Percentiles rank a stretch among this genome's conserved stretches.
These are phyloP conservation scores for Cichorium intybus DNA, from an alignment of 140 eudicot genomes.

Conservation along the genomic window DNA sequence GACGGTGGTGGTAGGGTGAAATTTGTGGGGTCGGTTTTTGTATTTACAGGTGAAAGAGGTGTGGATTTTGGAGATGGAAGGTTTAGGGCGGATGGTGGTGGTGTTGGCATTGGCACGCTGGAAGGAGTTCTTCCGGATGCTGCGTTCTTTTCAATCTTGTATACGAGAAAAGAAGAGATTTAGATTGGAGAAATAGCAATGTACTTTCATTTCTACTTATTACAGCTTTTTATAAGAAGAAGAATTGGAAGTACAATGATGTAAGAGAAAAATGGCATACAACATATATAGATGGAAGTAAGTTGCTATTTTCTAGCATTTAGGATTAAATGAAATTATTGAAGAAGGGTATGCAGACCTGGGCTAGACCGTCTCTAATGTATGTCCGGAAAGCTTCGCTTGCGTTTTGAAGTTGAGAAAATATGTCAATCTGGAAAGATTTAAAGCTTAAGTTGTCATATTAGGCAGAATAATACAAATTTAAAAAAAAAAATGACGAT, in stretches of 20 bases:
- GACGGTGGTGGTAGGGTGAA: conserved; percentile 92
- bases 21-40: conserved; percentile 66
- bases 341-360: no score
- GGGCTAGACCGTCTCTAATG: conserved; percentile 96
- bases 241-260: no score
- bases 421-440: conserved; percentile 77
- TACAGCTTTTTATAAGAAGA: conserved; percentile 33
- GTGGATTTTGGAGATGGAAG: conserved; percentile 79
- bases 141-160: conserved; percentile 98
- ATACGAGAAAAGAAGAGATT: conserved; percentile 8
- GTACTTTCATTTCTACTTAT: no score
- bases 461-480: no score
- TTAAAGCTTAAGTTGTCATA: no score
- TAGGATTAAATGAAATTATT: no score
- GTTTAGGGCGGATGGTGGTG: conserved; percentile 80
- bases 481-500: not conserved
- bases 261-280: no score
- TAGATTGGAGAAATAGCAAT: not conserved
- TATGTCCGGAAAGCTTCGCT: conserved; percentile 98
- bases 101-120: conserved; percentile 89
- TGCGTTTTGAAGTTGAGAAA: conserved; percentile 95
- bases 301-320: no score
- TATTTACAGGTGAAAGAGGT: conserved; percentile 84
- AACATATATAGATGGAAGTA: no score
- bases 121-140: conserved; percentile 99